A percentile compares a stretch with the other conserved stretches of the same genome.
Evolutionary conservation across 139 green algal genomes (phyloP).

Genomic region (Ulvella scutata): DNA sequence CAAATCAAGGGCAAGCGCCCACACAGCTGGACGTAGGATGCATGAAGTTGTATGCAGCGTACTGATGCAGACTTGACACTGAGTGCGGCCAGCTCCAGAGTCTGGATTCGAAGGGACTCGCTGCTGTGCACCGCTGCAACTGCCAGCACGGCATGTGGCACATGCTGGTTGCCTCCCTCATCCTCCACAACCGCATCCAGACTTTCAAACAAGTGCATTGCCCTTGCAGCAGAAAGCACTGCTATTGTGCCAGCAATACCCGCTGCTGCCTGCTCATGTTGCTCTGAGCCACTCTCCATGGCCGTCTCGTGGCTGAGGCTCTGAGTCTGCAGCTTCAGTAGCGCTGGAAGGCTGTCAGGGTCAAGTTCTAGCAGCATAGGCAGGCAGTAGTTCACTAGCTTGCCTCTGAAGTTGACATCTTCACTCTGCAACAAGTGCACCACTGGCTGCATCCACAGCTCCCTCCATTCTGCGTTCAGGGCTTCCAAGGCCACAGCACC

Average conservation of each 20-base stretch:
- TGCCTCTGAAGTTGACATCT: not conserved
- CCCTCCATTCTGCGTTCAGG: not conserved
- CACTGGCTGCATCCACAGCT: not conserved
- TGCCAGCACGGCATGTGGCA: not conserved
- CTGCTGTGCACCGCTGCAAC: not conserved
- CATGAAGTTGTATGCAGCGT: not conserved
- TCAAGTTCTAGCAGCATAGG: conserved; percentile 1
- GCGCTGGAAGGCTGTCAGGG: not conserved
- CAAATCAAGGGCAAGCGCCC: not conserved
- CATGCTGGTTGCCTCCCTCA: not conserved
- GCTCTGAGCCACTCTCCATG: not conserved
- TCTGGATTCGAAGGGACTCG: not conserved
- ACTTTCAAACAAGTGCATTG: not conserved
- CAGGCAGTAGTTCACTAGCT: not conserved
- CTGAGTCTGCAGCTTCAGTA: not conserved
- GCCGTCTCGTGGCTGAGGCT: too few species aligned
- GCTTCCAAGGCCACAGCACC: not conserved
- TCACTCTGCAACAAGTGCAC: not conserved
- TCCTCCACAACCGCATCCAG: not conserved
- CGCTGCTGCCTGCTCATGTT: not conserved
- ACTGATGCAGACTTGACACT: not conserved
- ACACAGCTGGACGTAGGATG: too few species aligned
- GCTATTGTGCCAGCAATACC: not conserved
- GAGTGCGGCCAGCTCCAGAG: not conserved
- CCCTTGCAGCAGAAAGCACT: not conserved